Evolutionary conservation across 768 basidiomycete species (phyloP), one percentile per base, ranked within the genome.

Genomic region (Russula sp.): DNA sequence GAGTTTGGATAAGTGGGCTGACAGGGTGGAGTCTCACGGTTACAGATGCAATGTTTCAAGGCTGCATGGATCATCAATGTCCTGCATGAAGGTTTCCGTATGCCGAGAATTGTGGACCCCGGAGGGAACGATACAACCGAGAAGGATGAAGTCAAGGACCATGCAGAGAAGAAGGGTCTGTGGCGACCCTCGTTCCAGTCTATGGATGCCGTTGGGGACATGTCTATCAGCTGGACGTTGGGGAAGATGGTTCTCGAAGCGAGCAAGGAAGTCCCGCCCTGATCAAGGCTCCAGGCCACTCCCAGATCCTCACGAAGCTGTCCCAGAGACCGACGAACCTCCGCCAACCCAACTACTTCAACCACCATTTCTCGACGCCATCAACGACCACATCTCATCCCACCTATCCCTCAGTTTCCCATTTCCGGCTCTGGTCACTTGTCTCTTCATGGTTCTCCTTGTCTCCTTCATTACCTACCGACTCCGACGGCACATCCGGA

Each of bases 171-270:
- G 75, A 97, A 97, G 74, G 92, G 92, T 20, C 80, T 98, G 34
- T 87, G 89, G 55, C 75, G 81, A 64, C 89, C 92, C 9, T 79
- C 83, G n/a, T 98, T 99, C 76, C 97, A 98, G 75, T 92, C 89
- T 46, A 78, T 95, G 76, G 93, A 98, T 73, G 84, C 86, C n/a
- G 89, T 99, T 34, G 88, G 86, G 40, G 92, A 90, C 71, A 92
- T 96, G 44, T 93, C 94, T 50, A 93, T 99, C 71, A 93, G 86
- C 70, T 99, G 97, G 97, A 98, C 97, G 5, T 80, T 98, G 38
- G 97, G 97, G 30, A 98, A 98, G 75, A 98, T 98, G 95, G 96
- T 98, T 0, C 82, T 98, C 30, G 96, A 98, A 76, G 97, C 97
- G 30, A 94, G 92, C 77, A 91, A 90, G 67, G 90, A 91, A 73